Conservation (phyloP, 768 basidiomycete genomes). For the Russula abietina region DNA sequence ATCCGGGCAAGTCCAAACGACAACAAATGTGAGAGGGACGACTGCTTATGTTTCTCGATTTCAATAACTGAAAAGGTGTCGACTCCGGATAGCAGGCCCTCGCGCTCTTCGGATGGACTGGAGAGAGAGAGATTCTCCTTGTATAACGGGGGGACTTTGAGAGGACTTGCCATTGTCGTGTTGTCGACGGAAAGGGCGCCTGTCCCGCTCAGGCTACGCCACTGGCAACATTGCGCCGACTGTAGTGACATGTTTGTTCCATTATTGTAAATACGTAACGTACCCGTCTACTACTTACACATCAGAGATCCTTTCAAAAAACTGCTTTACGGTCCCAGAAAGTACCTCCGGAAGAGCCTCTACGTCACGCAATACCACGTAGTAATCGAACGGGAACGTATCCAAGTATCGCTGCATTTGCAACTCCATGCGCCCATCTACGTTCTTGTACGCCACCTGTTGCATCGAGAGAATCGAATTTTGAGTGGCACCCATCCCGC, state of each 20-base stretch:
- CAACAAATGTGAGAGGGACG: constrained; percentile 3
- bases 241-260: background rate
- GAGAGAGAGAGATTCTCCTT: background rate
- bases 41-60: background rate
- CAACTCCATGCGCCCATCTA: constrained; percentile 78
- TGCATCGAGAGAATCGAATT: constrained; percentile 92
- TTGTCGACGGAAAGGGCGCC: too few relatives aligned
- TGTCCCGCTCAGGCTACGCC: too few relatives aligned
- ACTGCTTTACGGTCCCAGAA: constrained; percentile 83
- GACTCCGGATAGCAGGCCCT: constrained; percentile 26
- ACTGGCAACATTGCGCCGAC: too few relatives aligned
- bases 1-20: constrained; percentile 17
- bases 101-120: constrained; percentile 21
- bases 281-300: constrained; percentile 30
- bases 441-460: constrained; percentile 78
- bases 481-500: constrained; percentile 31
- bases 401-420: constrained; percentile 87
- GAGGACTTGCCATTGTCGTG: background rate
- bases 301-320: constrained; percentile 79
- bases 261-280: too few relatives aligned
- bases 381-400: constrained; percentile 97
- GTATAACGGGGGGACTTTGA: background rate
- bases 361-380: constrained; percentile 85
- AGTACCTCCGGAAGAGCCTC: constrained; percentile 90
- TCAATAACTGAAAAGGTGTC: background rate